These are phyloP conservation scores for Mortierella sp. DNA, from an alignment of 371 early-diverging fungal species.

Conservation along the genomic window DNA sequence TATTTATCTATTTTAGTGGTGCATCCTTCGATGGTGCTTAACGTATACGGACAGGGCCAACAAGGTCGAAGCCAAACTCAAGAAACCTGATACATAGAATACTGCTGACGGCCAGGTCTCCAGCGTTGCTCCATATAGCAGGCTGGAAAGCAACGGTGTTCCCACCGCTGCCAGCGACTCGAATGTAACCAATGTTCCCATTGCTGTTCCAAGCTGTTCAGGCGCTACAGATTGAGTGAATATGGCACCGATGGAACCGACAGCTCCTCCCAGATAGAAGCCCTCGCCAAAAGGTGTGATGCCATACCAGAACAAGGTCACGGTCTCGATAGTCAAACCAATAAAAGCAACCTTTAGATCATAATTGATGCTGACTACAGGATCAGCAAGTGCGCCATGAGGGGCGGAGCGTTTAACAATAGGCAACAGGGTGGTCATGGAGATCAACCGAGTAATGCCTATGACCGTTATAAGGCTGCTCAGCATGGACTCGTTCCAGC, in stretches of 20 bases:
- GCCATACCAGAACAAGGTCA: slow-evolving; percentile 18
- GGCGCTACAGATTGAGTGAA: slow-evolving; percentile 31
- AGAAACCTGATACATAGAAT: slow-evolving; percentile 6
- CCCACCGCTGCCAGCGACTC: slow-evolving; percentile 20
- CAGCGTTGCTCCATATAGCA: slow-evolving; percentile 21
- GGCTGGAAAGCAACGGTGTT: slow-evolving; percentile 15
- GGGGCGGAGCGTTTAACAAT: slow-evolving; percentile 13
- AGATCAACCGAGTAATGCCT: slow-evolving; percentile 28
- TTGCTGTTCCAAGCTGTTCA: slow-evolving; percentile 14
- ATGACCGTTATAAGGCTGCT: slow-evolving; percentile 12
- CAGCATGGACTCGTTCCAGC: slow-evolving; percentile 17
- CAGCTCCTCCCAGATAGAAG: slow-evolving; percentile 25
- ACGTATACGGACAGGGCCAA: slow-evolving; percentile 1
- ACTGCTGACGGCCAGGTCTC: slow-evolving; percentile 17
- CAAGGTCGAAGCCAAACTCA: neutral
- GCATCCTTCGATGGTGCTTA: too few species aligned
- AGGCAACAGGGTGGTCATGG: slow-evolving; percentile 23
- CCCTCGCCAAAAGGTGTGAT: slow-evolving; percentile 23
- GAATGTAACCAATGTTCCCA: slow-evolving; percentile 37
- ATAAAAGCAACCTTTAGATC: slow-evolving; percentile 25
- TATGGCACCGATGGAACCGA: slow-evolving; percentile 26
- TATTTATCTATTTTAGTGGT: too few species aligned
- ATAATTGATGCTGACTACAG: slow-evolving; percentile 20
- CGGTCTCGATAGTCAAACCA: slow-evolving; percentile 18
- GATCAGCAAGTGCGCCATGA: neutral